Evolutionary conservation across 805 yeast species (phyloP).

Genomic region (Lipomyces mesembrius): DNA sequence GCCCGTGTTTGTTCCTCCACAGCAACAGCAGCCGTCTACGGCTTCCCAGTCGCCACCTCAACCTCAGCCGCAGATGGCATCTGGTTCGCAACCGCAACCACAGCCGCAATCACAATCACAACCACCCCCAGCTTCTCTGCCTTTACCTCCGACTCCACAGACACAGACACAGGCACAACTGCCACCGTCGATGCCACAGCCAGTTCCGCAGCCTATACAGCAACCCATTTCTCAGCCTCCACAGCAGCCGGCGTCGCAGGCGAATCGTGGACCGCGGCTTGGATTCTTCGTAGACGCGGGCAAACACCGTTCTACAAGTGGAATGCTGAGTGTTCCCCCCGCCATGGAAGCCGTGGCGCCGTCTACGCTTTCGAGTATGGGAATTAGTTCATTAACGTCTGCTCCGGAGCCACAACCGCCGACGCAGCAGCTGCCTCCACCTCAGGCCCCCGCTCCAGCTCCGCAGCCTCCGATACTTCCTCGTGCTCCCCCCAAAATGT

Average conservation of each 20-base stretch:
- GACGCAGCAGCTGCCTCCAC: conserved; percentile 10
- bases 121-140: background rate
- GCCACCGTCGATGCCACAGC: background rate
- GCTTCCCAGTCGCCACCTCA: background rate
- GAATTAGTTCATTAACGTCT: background rate
- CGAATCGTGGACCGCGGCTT: conserved; percentile 17
- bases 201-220: background rate
- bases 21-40: conserved; percentile 4
- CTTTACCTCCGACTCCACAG: background rate
- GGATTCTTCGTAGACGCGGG: conserved; percentile 22
- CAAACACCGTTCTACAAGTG: background rate
- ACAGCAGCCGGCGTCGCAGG: conserved; percentile 10
- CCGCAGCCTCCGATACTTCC: conserved; percentile 5
- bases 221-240: background rate
- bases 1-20: conserved; percentile 7
- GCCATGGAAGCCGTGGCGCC: background rate
- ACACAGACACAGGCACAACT: background rate
- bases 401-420: conserved; percentile 1
- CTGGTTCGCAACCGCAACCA: background rate
- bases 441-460: conserved; percentile 9
- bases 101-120: background rate
- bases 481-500: conserved; percentile 25
- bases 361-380: background rate
- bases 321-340: background rate
- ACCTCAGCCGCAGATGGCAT: background rate